Percentiles rank a stretch among this genome's conserved stretches.
Conservation (phyloP, 106 monocot genomes). For the Platanthera guangdongensis region DNA sequence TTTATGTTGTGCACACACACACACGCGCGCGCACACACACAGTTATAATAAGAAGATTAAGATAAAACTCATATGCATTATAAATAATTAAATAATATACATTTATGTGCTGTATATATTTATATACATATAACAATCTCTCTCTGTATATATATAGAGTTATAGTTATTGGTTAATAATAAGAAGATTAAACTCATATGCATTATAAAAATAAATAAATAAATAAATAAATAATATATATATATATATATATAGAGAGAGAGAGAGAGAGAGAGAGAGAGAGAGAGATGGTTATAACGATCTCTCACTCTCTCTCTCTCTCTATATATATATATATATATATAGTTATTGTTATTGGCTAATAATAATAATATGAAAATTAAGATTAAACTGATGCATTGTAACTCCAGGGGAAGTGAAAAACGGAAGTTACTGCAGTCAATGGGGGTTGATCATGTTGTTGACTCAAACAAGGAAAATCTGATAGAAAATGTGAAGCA, state of each 20-base stretch:
- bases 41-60: too few relatives aligned
- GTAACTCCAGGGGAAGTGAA: constrained; percentile 60
- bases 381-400: background rate
- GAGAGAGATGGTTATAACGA: too few relatives aligned
- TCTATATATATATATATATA: too few relatives aligned
- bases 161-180: too few relatives aligned
- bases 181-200: too few relatives aligned
- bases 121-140: background rate
- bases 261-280: too few relatives aligned
- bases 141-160: background rate
- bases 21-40: too few relatives aligned
- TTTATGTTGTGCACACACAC: too few relatives aligned
- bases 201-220: too few relatives aligned
- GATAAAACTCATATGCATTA: too few relatives aligned
- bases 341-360: background rate
- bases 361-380: background rate
- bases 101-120: background rate
- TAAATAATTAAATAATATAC: background rate
- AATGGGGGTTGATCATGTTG: constrained; percentile 77
- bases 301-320: background rate
- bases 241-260: too few relatives aligned
- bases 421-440: constrained; percentile 68
- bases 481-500: constrained; percentile 61
- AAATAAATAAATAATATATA: too few relatives aligned
- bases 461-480: constrained; percentile 53